Evolutionary conservation across 345 rosid genomes (phyloP), one percentile per base, ranked within the genome.

Genomic region (Salix viminalis): DNA sequence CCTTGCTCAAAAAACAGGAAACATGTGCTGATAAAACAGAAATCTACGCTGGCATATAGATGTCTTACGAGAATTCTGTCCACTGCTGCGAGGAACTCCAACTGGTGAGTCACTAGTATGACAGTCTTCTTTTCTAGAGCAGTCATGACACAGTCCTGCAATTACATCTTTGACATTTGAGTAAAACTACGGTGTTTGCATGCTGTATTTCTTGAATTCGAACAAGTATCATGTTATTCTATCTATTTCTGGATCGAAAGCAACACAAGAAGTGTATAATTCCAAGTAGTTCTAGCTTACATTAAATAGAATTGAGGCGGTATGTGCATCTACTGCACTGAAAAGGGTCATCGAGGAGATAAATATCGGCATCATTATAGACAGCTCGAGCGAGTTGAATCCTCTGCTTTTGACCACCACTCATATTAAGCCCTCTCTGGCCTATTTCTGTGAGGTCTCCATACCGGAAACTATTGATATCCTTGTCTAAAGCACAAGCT

Each of bases 371-470:
- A 69, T 89, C 81, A 11, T 85, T 86, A 74, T 90, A 92, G 24
- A 90, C 72, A 2, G 98, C 94, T 2, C 96, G 91, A 3, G 97
- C 97, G 16, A 94, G 82, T 50, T 94, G 96, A 74, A 94, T 79
- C 34, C 97, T 83, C 72, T 90, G 97, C 86, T 90, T 91, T 82
- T 94, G 98, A 65, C 98, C 95, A 34, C 97, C 97, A 18, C 97
- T 94, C 83, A 94, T 65, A 76, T 89, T 94, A 58, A 92, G 85
- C 23, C 98, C 98, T 42, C 94, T 87, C 80, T 94, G 91, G 5
- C 97, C 98, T 7, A 93, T 88, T 67, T 85, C 82, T 0, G 92
- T 91, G 52, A 85, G 91, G 81, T 93, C 98, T 36, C 89, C 88
- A 46, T 79, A 77, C 2, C 83, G 65, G 67, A 90, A 84, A 69